Evolutionary conservation across 495 filamentous ascomycete genomes (phyloP).

Genomic region (Apiosordaria backusii): DNA sequence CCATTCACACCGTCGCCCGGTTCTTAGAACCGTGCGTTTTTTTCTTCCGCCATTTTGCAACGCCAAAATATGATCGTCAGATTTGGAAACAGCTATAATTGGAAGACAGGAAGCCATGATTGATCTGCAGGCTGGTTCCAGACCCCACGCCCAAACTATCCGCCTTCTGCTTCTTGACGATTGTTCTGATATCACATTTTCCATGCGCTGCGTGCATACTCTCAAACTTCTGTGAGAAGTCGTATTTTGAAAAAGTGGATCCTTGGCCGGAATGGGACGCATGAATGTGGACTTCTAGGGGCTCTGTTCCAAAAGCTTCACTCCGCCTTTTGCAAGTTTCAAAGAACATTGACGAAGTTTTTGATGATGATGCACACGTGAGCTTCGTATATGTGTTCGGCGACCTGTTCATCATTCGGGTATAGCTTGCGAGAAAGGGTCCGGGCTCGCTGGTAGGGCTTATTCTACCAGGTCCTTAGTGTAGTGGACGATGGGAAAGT

Average conservation of each 20-base stretch:
- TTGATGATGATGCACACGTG: background rate
- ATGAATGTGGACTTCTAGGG: background rate
- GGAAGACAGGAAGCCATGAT: background rate
- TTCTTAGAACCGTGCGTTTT: background rate
- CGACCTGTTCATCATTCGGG: background rate
- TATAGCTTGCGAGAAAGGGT: background rate
- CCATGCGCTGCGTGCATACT: background rate
- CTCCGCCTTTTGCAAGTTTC: background rate
- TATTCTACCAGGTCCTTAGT: background rate
- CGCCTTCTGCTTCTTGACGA: background rate
- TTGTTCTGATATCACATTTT: background rate
- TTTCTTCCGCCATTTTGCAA: slow-evolving; percentile 2
- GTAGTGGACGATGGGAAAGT: background rate
- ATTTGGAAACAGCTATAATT: slow-evolving; percentile 3
- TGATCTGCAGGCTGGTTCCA: slow-evolving; percentile 1
- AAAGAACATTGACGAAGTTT: background rate
- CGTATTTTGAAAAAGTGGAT: too few species aligned
- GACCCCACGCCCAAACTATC: background rate
- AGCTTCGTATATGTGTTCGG: background rate
- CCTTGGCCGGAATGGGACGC: background rate
- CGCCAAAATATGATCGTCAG: slow-evolving; percentile 1
- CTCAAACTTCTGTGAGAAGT: background rate
- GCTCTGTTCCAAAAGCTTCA: background rate
- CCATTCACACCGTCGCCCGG: background rate
- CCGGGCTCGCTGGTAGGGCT: too few species aligned